Evolutionary conservation across 768 basidiomycete species (phyloP).

Genomic region (Mycena maculata): DNA sequence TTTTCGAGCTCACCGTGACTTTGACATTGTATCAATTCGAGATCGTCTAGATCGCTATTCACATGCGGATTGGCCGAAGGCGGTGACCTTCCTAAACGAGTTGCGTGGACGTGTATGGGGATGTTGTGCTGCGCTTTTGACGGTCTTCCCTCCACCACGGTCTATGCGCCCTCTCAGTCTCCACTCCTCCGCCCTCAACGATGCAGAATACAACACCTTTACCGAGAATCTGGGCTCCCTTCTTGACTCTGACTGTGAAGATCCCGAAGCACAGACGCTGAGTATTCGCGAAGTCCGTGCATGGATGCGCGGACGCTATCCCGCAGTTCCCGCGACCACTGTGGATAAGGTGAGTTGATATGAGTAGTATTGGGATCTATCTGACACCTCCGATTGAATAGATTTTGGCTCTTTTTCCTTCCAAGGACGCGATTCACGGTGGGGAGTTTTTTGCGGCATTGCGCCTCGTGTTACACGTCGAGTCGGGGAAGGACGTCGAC

Average conservation of each 20-base stretch:
- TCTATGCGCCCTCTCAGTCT: constrained; percentile 72
- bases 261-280: constrained; percentile 35
- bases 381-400: constrained; percentile 39
- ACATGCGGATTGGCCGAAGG: background rate
- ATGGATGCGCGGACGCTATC: constrained; percentile 80
- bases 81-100: constrained; percentile 5
- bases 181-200: constrained; percentile 81
- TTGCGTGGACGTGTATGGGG: background rate
- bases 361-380: constrained; percentile 9
- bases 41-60: too few species aligned
- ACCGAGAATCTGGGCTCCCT: constrained; percentile 70
- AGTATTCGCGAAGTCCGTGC: constrained; percentile 72
- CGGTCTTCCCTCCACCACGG: background rate
- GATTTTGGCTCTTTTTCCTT: constrained; percentile 76
- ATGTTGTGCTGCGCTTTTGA: background rate
- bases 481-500: constrained; percentile 71
- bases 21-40: too few species aligned
- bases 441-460: constrained; percentile 84
- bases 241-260: constrained; percentile 47
- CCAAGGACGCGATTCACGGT: constrained; percentile 68
- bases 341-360: constrained; percentile 68
- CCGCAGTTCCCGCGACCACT: constrained; percentile 58
- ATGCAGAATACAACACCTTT: constrained; percentile 77
- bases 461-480: constrained; percentile 72
- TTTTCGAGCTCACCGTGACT: too few species aligned